Base-by-base conservation (phyloP, 805 yeast genomes). In the Candida andamanensis region DNA sequence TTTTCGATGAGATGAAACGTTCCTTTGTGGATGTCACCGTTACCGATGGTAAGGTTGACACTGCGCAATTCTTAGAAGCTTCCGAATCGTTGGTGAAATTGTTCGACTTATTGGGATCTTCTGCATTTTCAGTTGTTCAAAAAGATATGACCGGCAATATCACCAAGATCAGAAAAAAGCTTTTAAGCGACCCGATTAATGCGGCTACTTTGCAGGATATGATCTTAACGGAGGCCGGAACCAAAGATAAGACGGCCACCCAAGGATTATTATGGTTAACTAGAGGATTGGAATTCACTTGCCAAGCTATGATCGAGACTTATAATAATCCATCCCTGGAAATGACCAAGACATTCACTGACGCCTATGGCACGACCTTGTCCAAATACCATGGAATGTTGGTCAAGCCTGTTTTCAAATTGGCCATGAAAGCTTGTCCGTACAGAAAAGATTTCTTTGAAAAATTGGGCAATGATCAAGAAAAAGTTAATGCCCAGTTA, bases 361-460 rank as follows among this genome's bases (percentile, higher is more conserved):
- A 79, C 47, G 83, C 95, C n/a, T 86, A 86, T 65, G 52, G 69
- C 41, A 82, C 80, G 62, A 86, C 95, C 4, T 72, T 86, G 54
- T 72, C 81, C 38, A 78, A 86, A 58, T 80, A 77, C 62, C 96
- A 86, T 63, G 78, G 80, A 33, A 75, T 86, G 72, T 66, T 86
- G 49, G 70, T 86, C 41, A 82, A 80, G 52, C 95, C 95, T 17
- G 77, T 87, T 32, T 86, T 86, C 74, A 85, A 85, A 63, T 70
- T 87, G 55, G 96, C 96, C 29, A 87, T 86, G 95, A 84, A 83
- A 59, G 94, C 95, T 2, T 85, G 95, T 59, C 96, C 96, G 9
- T 87, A 85, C 62, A 76, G 95, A 66, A 77, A 75, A 55, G 95
- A 78, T 52, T 84, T 86, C 54, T 86, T 85, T 50, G 79, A 58